phyloP scores from a whole-genome alignment of 2,329 filamentous ascomycete species.

The Colletotrichum viniferum region DNA sequence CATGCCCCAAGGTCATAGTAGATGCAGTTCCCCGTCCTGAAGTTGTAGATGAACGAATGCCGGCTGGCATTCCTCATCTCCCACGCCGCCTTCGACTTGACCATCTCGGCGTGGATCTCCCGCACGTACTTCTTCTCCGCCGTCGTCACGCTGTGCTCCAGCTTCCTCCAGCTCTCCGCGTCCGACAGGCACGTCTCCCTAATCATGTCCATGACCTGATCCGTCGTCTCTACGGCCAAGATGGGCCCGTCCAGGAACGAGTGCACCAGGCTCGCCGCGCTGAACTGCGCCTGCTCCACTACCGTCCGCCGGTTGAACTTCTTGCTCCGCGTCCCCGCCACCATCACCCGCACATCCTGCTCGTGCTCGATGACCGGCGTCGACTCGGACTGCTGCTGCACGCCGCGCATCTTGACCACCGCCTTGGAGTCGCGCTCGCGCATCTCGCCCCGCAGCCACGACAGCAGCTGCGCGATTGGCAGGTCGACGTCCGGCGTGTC shows the following conservation, averaged over 20 bases:
- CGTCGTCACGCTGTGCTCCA: slow-evolving; percentile 78
- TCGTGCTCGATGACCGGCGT: slow-evolving; percentile 43
- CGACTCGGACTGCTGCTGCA: slow-evolving; percentile 35
- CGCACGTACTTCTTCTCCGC: slow-evolving; percentile 82
- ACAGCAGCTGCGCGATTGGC: slow-evolving; percentile 71
- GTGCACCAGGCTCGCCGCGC: slow-evolving; percentile 66
- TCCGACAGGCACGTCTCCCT: slow-evolving; percentile 77
- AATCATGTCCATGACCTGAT: slow-evolving; percentile 80
- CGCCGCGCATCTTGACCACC: slow-evolving; percentile 44
- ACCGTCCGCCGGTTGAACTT: slow-evolving; percentile 90
- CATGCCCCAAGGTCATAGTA: slow-evolving; percentile 78
- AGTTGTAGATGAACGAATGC: slow-evolving; percentile 91
- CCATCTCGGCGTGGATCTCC: slow-evolving; percentile 80
- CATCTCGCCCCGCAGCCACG: slow-evolving; percentile 81
- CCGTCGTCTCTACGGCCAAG: slow-evolving; percentile 85
- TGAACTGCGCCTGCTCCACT: slow-evolving; percentile 75
- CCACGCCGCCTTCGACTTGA: slow-evolving; percentile 64
- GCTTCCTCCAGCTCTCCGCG: slow-evolving; percentile 79
- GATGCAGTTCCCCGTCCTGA: slow-evolving; percentile 80
- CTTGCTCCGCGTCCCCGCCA: slow-evolving; percentile 83
- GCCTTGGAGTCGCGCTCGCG: slow-evolving; percentile 76
- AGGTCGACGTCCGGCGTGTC: slow-evolving; percentile 80
- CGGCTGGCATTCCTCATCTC: slow-evolving; percentile 58
- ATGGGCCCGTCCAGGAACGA: slow-evolving; percentile 80
- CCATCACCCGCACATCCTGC: slow-evolving; percentile 83